A percentile compares a stretch with the other conserved stretches of the same genome.
Evolutionary conservation across 208 protist species (phyloP).

Genomic region (Crithidia brevicula): DNA sequence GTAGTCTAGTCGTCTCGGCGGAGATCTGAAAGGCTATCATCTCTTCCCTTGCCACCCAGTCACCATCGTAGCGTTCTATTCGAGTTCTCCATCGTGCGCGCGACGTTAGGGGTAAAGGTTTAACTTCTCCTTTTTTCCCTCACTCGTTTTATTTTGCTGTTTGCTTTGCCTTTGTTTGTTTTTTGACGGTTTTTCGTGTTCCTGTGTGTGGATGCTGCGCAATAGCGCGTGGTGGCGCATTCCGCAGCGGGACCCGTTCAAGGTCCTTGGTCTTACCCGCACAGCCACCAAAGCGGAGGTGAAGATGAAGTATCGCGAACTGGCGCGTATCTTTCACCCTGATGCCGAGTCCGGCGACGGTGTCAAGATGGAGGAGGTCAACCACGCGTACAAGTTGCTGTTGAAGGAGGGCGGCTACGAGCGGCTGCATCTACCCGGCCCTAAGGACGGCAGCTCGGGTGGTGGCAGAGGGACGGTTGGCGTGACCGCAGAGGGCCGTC

Average conservation of each 20-base stretch:
- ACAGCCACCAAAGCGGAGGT: slow-evolving; percentile 78
- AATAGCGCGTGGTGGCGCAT: not conserved
- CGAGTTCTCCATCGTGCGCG: no score
- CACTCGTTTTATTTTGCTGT: no score
- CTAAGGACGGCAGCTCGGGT: not conserved
- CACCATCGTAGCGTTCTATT: no score
- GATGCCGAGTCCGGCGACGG: slow-evolving; percentile 71
- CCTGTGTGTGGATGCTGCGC: slow-evolving; percentile 20
- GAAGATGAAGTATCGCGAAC: slow-evolving; percentile 84
- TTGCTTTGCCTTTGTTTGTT: no score
- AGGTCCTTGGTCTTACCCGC: slow-evolving; percentile 65
- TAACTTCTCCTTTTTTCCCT: no score
- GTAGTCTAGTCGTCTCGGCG: no score
- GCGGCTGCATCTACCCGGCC: slow-evolving; percentile 48
- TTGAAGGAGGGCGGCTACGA: slow-evolving; percentile 87
- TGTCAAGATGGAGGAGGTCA: slow-evolving; percentile 80
- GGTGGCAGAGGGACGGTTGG: not conserved
- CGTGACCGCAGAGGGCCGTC: slow-evolving; percentile 34
- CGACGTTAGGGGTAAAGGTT: no score
- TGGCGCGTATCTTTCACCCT: slow-evolving; percentile 84
- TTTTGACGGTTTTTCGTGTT: no score
- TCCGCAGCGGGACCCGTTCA: slow-evolving; percentile 67
- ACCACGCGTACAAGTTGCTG: slow-evolving; percentile 86
- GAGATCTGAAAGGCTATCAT: no score
- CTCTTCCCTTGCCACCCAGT: no score